phyloP scores from a whole-genome alignment of 2,329 filamentous ascomycete species.

The Ceratocystis destructans region DNA sequence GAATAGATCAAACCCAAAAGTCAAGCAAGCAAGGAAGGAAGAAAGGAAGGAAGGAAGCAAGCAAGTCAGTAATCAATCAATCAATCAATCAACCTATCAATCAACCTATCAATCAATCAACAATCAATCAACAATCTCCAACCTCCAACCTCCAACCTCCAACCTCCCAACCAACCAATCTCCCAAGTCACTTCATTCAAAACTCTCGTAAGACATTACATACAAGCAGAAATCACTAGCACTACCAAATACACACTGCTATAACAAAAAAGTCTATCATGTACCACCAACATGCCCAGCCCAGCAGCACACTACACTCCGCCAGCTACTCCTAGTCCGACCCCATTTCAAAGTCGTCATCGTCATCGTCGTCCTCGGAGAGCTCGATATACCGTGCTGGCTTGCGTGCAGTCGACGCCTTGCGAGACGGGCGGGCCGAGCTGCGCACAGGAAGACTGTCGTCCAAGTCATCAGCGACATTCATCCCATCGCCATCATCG shows the following conservation, averaged over 20 bases:
- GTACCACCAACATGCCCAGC: background rate
- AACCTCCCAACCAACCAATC: background rate
- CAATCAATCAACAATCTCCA: too few relatives aligned
- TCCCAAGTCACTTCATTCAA: background rate
- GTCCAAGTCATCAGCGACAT: constrained; percentile 35
- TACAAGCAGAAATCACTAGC: background rate
- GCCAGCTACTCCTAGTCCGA: constrained; percentile 10
- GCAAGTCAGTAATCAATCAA: too few relatives aligned
- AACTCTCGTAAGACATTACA: constrained; percentile 2
- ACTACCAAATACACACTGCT: background rate
- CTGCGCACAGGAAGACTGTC: constrained; percentile 21
- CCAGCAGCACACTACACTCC: background rate
- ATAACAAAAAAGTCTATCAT: background rate
- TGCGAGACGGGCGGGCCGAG: constrained; percentile 2
- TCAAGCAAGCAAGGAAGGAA: background rate
- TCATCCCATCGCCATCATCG: constrained; percentile 27
- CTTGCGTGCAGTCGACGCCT: constrained; percentile 21
- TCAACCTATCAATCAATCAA: too few relatives aligned
- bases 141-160: too few relatives aligned
- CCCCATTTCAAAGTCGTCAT: constrained; percentile 18
- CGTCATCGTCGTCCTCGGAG: constrained; percentile 15
- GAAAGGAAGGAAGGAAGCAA: background rate
- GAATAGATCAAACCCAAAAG: background rate
- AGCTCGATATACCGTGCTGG: constrained; percentile 19
- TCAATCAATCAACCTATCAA: too few relatives aligned